A percentile compares a stretch with the other conserved stretches of the same genome.
Conservation (phyloP, 192 early-diverging fungal genomes). For the Mortierella alpina region DNA sequence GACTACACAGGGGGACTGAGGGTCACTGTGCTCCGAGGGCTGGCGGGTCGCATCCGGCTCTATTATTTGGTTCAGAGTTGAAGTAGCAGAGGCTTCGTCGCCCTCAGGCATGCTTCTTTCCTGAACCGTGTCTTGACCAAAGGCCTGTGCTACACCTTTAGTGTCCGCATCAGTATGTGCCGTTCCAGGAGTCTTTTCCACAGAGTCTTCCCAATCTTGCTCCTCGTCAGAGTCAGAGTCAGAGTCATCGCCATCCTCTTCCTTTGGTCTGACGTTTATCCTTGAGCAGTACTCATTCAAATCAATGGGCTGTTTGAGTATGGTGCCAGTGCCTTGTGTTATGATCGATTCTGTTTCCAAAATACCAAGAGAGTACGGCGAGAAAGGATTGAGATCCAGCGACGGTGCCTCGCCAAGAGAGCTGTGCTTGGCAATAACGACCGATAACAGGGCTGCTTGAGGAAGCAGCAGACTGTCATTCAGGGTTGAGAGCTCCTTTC, state of each 20-base stretch:
- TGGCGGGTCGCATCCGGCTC: too few species aligned
- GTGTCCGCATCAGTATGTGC: not conserved
- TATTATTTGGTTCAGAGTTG: too few species aligned
- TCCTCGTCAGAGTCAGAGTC: not conserved
- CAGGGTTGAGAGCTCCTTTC: not conserved
- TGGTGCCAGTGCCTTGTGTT: not conserved
- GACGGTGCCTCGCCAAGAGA: constrained; percentile 3
- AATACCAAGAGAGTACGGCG: constrained; percentile 33
- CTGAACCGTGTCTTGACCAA: too few species aligned
- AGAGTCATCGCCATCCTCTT: constrained; percentile 3
- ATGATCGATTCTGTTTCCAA: not conserved
- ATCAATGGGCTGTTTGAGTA: constrained; percentile 3
- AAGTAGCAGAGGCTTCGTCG: too few species aligned
- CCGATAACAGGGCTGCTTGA: too few species aligned
- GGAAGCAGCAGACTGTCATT: too few species aligned
- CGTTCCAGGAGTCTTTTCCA: too few species aligned
- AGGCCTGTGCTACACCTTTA: not conserved
- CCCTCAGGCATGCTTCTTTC: too few species aligned
- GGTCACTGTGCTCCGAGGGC: too few species aligned
- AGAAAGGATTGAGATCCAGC: constrained; percentile 21
- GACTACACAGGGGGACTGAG: too few species aligned
- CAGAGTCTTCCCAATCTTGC: not conserved
- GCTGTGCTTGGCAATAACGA: constrained; percentile 3
- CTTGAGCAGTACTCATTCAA: constrained; percentile 19
- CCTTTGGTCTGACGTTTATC: not conserved